These are phyloP conservation scores for Penicillium sp. DNA, from an alignment of 2,329 filamentous ascomycete species.

Conservation along the genomic window DNA sequence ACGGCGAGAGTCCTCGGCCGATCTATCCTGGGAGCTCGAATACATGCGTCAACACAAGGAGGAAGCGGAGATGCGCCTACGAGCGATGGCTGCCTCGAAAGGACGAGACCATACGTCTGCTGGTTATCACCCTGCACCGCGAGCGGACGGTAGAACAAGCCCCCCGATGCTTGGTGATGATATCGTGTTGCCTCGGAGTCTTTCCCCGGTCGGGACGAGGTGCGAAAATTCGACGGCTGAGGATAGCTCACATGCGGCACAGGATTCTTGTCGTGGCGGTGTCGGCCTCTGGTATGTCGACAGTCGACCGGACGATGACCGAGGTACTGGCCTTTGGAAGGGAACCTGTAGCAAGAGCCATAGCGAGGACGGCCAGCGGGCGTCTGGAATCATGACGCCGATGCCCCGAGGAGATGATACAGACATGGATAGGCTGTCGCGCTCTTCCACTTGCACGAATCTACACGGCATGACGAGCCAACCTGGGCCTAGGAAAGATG, in stretches of 20 bases:
- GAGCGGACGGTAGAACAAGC: conserved; percentile 48
- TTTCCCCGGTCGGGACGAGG: conserved; percentile 77
- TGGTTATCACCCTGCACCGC: conserved; percentile 46
- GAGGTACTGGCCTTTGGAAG: conserved; percentile 41
- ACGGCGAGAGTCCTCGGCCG: conserved; percentile 43
- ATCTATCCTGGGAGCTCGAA: conserved; percentile 66
- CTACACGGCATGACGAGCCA: neutral
- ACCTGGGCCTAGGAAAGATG: neutral
- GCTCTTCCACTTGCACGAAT: neutral
- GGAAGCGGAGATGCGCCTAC: conserved; percentile 50
- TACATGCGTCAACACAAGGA: conserved; percentile 77
- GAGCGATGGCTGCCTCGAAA: conserved; percentile 32
- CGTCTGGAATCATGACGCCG: conserved; percentile 27
- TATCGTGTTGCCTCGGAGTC: conserved; percentile 73
- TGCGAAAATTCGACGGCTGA: conserved; percentile 70
- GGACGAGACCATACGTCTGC: conserved; percentile 32
- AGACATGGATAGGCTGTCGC: neutral
- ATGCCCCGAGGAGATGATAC: conserved; percentile 17
- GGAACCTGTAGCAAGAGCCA: conserved; percentile 36
- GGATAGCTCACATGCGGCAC: conserved; percentile 48
- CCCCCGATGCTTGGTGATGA: conserved; percentile 87
- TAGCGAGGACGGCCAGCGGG: conserved; percentile 7
- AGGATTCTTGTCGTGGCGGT: conserved; percentile 51
- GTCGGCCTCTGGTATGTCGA: conserved; percentile 72
- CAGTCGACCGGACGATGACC: conserved; percentile 47